Base-by-base conservation (phyloP, 2,329 filamentous ascomycete genomes). In the Mycosphaerella sp. region DNA sequence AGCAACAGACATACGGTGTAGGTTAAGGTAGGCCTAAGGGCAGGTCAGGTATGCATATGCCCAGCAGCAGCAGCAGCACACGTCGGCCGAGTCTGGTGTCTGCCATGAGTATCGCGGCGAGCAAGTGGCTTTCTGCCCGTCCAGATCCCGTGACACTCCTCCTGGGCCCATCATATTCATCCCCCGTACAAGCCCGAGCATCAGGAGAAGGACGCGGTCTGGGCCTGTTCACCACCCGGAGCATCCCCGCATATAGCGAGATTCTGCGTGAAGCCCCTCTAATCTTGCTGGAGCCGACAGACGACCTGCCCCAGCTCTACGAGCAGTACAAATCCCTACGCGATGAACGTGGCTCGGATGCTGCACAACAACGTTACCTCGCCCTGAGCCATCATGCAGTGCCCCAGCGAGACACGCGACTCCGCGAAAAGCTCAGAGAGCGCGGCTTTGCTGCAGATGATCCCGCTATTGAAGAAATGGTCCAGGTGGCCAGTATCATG, bases 301-400 rank as follows among this genome's bases (percentile, higher is more conserved):
- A 61, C 32, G 58, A 61, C 48, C 53, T 61, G 13, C 58, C 58
- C 18, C 52, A 61, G 32, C 49, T 61, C 6, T 61, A 58, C 18
- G 41, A 52, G 21, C 54, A 55, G 35, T 59, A 56, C 41, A 40
- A 44, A 9, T 25, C 49, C 17, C 44, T 61, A 2, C 35, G 50
- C 10, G n/a, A n/a, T n/a, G n/a, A 50, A 41, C 21, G 28, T 2
- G 45, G 45, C 6, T 49, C 45, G 7, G 45, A 49, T 14, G 54
- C 52, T 16, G 54, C 54, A 32, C 42, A 54, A 28, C 30, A 41
- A 8, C 42, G 40, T 3, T 60, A 59, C 18, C 41, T 57, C 28
- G 30, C 50, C 3, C 41, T 61, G 27, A 54, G 50, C 40, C 46
- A 52, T n/a, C 41, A 50, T 30, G 41, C 45, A 4, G 39, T 56